These are phyloP conservation scores for Ascobolus immersus DNA, from an alignment of 495 filamentous ascomycete genomes.

Conservation along the genomic window DNA sequence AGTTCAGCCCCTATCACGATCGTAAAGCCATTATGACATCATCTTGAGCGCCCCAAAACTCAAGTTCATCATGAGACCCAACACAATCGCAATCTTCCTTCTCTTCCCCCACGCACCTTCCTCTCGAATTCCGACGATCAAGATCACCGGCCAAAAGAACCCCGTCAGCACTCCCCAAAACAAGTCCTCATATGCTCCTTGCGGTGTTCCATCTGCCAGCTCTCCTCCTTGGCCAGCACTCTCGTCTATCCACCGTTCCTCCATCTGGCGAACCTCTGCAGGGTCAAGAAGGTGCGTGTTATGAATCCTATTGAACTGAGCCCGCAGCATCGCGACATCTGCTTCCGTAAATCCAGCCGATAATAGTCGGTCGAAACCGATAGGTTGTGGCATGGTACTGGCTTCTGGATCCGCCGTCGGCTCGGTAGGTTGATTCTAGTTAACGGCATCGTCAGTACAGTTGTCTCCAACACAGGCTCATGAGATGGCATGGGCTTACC, in stretches of 20 bases:
- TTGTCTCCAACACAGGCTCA: too few species aligned
- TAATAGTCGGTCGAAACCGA: constrained; percentile 70
- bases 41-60: constrained; percentile 41
- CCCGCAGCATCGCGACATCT: constrained; percentile 57
- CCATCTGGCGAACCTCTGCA: constrained; percentile 34
- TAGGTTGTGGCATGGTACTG: constrained; percentile 11
- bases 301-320: constrained; percentile 63
- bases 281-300: constrained; percentile 23
- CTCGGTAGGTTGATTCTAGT: not conserved
- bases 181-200: constrained; percentile 49
- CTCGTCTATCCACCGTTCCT: constrained; percentile 83
- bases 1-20: too few species aligned
- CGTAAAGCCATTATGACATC: constrained; percentile 7
- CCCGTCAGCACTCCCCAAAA: constrained; percentile 70
- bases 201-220: constrained; percentile 19
- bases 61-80: constrained; percentile 51
- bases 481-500: not conserved
- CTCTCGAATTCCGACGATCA: constrained; percentile 54
- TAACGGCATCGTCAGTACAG: not conserved
- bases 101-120: constrained; percentile 67
- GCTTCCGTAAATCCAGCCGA: constrained; percentile 49
- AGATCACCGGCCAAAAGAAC: constrained; percentile 85
- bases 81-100: constrained; percentile 57
- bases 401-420: constrained; percentile 35
- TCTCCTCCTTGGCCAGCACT: constrained; percentile 17